Conservation (phyloP, 805 yeast species). For the Ogataea ramenticola region DNA sequence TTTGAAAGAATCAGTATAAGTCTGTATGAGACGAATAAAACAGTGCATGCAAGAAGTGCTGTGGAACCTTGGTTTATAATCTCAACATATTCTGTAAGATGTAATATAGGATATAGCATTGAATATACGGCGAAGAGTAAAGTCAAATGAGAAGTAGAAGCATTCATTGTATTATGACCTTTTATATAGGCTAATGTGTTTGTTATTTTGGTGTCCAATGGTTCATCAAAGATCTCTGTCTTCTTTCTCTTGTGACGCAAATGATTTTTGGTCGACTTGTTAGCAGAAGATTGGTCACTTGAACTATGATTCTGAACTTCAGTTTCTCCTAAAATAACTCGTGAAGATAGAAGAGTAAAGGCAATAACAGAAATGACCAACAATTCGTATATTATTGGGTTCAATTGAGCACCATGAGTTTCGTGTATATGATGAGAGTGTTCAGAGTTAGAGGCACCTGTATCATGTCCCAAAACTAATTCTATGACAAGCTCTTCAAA, state of each 20-base stretch:
- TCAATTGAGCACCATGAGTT: conserved; percentile 12
- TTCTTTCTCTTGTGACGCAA: conserved; percentile 16
- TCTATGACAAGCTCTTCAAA: conserved; percentile 62
- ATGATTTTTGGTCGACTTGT: conserved; percentile 2
- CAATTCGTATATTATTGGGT: conserved; percentile 22
- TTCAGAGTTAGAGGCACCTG: conserved; percentile 10
- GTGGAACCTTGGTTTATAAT: conserved; percentile 19
- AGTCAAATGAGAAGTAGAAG: conserved; percentile 41
- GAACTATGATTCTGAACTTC: neutral
- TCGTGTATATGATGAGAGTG: conserved; percentile 25
- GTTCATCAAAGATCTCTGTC: conserved; percentile 20
- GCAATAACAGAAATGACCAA: conserved; percentile 17
- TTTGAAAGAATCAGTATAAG: conserved; percentile 46
- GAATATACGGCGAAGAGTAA: conserved; percentile 23
- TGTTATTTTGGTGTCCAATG: conserved; percentile 4
- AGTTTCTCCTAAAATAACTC: conserved; percentile 12
- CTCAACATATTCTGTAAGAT: conserved; percentile 13
- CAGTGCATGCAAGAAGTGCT: conserved; percentile 15
- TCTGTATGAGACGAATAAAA: conserved; percentile 19
- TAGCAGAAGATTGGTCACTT: neutral
- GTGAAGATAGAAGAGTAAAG: conserved; percentile 29
- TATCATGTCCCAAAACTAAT: conserved; percentile 27
- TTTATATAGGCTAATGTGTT: conserved; percentile 6
- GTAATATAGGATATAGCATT: conserved; percentile 22
- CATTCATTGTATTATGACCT: conserved; percentile 15